These are phyloP conservation scores for Melampsora americana DNA, from an alignment of 1,284 basidiomycete species.

Conservation along the genomic window DNA sequence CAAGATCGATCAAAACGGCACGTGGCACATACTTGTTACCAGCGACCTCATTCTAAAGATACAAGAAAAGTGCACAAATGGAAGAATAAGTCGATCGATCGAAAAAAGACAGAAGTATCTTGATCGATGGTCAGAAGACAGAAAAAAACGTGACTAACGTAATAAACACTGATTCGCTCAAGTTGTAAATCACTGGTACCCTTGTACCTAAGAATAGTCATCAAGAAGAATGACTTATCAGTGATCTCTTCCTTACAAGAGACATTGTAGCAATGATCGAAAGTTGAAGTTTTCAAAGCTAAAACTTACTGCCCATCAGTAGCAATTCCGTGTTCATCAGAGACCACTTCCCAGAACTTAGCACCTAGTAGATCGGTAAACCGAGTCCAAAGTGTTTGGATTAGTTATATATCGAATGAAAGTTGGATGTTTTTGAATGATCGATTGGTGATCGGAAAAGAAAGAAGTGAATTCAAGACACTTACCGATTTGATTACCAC, in stretches of 20 bases:
- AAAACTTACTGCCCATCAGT: slow-evolving; percentile 64
- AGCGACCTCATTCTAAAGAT: slow-evolving; percentile 52
- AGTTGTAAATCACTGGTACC: slow-evolving; percentile 93
- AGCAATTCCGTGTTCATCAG: slow-evolving; percentile 95
- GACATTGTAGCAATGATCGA: not conserved
- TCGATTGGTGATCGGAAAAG: not conserved
- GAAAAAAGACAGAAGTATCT: not conserved
- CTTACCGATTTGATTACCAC: slow-evolving; percentile 44
- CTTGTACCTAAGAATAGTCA: slow-evolving; percentile 63
- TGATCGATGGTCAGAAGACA: not conserved
- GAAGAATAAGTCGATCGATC: not conserved
- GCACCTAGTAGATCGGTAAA: slow-evolving; percentile 63
- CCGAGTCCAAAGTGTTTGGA: not conserved
- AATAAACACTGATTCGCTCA: slow-evolving; percentile 94
- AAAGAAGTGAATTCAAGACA: not conserved
- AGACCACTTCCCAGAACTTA: slow-evolving; percentile 95
- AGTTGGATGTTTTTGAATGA: not conserved
- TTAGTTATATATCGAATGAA: not conserved
- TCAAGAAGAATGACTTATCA: slow-evolving; percentile 4
- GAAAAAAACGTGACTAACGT: slow-evolving; percentile 53
- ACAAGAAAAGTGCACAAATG: not conserved
- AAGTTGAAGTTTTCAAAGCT: not conserved
- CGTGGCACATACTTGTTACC: slow-evolving; percentile 81
- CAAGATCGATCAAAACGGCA: slow-evolving; percentile 83
- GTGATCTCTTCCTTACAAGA: slow-evolving; percentile 37